Conservation (phyloP, 2,329 filamentous ascomycete genomes). For the Sporothrix mexicana region DNA sequence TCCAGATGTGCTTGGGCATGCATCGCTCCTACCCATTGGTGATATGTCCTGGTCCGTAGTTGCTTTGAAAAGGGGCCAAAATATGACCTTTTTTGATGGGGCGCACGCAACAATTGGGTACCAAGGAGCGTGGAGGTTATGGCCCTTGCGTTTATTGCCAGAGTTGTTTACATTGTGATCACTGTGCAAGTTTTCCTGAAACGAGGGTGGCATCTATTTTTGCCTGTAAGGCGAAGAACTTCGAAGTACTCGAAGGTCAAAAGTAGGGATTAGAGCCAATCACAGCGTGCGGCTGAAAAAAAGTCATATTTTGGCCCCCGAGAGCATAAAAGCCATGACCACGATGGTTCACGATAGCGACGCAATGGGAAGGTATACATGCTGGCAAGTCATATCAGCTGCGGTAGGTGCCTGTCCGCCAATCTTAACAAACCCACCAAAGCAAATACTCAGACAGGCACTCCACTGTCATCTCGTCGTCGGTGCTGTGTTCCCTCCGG, state of each 20-base stretch:
- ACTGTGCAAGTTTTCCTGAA: too few relatives aligned
- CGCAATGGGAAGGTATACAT: too few relatives aligned
- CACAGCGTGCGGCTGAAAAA: not conserved
- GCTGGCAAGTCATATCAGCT: not conserved
- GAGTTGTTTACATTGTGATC: too few relatives aligned
- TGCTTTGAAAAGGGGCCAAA: too few relatives aligned
- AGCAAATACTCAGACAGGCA: not conserved
- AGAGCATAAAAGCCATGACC: not conserved
- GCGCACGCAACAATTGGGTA: too few relatives aligned
- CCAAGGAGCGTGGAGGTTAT: too few relatives aligned
- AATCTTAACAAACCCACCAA: not conserved
- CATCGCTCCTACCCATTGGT: not conserved
- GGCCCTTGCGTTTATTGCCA: too few relatives aligned
- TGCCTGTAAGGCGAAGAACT: not conserved
- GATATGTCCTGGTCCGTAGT: not conserved
- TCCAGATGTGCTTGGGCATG: not conserved
- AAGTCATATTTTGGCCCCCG: not conserved
- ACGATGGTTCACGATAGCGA: too few relatives aligned
- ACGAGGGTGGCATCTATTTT: too few relatives aligned
- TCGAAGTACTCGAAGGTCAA: not conserved
- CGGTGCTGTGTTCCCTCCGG: not conserved
- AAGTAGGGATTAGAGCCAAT: not conserved
- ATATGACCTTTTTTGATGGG: too few relatives aligned
- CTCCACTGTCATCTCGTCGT: not conserved
- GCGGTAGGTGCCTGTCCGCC: not conserved